These are phyloP conservation scores for Solanum rostratum DNA, from an alignment of 257 asterid genomes.

Conservation along the genomic window DNA sequence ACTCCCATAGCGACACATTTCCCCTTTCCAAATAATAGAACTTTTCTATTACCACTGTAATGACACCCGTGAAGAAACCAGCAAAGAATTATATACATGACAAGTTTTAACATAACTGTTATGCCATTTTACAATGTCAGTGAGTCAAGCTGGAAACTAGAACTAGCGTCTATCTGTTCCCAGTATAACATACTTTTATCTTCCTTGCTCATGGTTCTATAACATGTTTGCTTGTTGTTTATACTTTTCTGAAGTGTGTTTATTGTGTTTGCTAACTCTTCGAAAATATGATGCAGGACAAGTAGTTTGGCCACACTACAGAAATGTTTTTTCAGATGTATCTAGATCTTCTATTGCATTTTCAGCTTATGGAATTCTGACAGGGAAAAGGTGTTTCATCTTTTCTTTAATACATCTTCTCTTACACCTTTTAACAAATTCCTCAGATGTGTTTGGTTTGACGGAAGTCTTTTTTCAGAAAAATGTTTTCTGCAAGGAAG, in stretches of 20 bases:
- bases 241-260: background rate
- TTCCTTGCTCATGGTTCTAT: background rate
- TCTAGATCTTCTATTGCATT: slow-evolving; percentile 48
- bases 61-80: background rate
- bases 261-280: slow-evolving; percentile 3
- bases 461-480: background rate
- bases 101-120: background rate
- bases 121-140: background rate
- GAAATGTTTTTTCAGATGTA: slow-evolving; percentile 29
- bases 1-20: background rate
- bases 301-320: slow-evolving; percentile 54
- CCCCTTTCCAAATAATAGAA: background rate
- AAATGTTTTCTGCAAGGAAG: background rate
- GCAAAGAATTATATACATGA: background rate
- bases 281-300: slow-evolving; percentile 43
- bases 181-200: background rate
- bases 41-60: background rate
- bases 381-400: slow-evolving; percentile 52
- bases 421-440: background rate
- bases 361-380: slow-evolving; percentile 69
- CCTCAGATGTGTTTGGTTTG: background rate
- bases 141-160: background rate
- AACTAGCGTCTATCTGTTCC: background rate
- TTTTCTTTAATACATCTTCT: background rate
- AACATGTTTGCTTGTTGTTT: background rate